Conservation (phyloP, 208 protist species). For the Porcisia hertigi region DNA sequence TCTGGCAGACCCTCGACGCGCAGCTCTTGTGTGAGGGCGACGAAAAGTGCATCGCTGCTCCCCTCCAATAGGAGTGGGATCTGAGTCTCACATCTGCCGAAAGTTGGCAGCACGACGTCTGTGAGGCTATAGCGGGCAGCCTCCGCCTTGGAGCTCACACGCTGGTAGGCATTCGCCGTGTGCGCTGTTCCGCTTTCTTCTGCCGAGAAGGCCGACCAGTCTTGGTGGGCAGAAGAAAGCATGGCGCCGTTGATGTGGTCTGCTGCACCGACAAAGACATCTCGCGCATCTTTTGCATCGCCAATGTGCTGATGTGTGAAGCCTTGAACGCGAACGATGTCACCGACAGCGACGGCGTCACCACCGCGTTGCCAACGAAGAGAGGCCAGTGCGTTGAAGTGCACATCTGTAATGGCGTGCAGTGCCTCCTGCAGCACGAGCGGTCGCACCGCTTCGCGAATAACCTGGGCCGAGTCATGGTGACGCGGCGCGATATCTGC, state of each 20-base stretch:
- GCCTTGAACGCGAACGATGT: conserved; percentile 45
- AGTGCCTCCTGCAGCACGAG: conserved; percentile 70
- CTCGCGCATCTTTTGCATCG: conserved; percentile 3
- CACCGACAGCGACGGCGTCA: conserved; percentile 46
- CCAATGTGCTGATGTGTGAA: not conserved
- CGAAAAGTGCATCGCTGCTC: conserved; percentile 15
- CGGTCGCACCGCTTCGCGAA: conserved; percentile 63
- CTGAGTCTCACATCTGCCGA: conserved; percentile 27
- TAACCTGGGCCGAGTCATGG: conserved; percentile 75
- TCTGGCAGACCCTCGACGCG: conserved; percentile 50
- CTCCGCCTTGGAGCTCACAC: conserved; percentile 41
- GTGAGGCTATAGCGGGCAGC: conserved; percentile 42
- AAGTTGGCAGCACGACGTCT: conserved; percentile 75
- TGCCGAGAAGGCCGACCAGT: conserved; percentile 39
- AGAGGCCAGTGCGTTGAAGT: conserved; percentile 84
- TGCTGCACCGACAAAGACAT: conserved; percentile 64
- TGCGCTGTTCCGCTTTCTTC: not conserved
- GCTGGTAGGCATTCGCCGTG: conserved; percentile 1
- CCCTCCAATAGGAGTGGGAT: conserved; percentile 8
- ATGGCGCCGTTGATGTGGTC: conserved; percentile 74
- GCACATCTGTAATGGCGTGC: conserved; percentile 67
- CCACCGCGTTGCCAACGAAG: conserved; percentile 57
- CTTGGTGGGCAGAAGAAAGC: conserved; percentile 44
- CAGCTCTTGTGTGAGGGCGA: conserved; percentile 51
- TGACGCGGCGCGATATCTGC: conserved; percentile 42